Evolutionary conservation across 495 filamentous ascomycete genomes (phyloP).

Genomic region (Aspergillus panamensis): DNA sequence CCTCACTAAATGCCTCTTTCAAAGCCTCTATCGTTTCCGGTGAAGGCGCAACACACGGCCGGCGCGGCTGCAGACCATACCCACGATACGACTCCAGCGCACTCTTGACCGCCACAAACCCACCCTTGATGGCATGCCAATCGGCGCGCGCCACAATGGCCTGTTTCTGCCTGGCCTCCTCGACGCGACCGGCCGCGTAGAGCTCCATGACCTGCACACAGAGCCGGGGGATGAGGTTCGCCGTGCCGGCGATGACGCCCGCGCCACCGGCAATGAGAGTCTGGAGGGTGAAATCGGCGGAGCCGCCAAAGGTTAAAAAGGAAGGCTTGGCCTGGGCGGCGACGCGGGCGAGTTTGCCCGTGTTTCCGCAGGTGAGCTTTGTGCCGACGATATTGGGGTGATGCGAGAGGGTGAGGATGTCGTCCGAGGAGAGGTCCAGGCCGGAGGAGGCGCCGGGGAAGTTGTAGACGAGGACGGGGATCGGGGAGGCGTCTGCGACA

Average conservation of each 20-base stretch:
- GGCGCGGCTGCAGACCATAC: constrained; percentile 74
- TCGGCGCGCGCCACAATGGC: constrained; percentile 77
- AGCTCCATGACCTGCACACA: constrained; percentile 70
- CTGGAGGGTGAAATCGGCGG: constrained; percentile 84
- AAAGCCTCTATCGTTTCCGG: constrained; percentile 56
- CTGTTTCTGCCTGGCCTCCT: constrained; percentile 73
- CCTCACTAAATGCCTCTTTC: constrained; percentile 70
- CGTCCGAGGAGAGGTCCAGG: constrained; percentile 77
- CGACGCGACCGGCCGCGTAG: constrained; percentile 64
- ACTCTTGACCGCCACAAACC: constrained; percentile 82
- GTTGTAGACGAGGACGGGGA: constrained; percentile 92
- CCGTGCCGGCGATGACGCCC: constrained; percentile 80
- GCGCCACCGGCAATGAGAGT: constrained; percentile 79
- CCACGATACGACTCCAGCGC: constrained; percentile 68
- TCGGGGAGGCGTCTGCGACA: constrained; percentile 75
- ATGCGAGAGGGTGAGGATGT: constrained; percentile 66
- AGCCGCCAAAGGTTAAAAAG: constrained; percentile 84
- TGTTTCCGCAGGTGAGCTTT: constrained; percentile 94
- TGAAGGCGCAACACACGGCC: constrained; percentile 69
- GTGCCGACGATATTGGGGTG: constrained; percentile 87
- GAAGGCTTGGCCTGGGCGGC: constrained; percentile 58
- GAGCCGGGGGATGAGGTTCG: constrained; percentile 76
- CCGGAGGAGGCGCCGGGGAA: constrained; percentile 80
- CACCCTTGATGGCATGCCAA: constrained; percentile 83
- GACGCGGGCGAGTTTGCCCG: constrained; percentile 82